Evolutionary conservation across 2,329 filamentous ascomycete genomes (phyloP).

Genomic region (Ophiocordyceps camponoti-rufipedis): DNA sequence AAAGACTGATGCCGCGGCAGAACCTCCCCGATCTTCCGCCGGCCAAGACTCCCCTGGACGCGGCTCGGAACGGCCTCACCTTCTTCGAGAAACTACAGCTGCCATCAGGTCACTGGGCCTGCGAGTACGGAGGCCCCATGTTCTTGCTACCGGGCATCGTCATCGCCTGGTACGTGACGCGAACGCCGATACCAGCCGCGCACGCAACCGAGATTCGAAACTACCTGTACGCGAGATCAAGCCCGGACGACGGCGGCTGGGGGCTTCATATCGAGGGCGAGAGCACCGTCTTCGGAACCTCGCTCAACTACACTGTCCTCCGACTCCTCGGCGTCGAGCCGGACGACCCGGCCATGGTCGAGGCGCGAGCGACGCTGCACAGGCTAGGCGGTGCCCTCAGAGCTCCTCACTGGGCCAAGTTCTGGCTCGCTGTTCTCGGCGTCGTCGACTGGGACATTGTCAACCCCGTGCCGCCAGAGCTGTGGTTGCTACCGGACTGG

Average conservation of each 20-base stretch:
- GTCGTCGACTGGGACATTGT: constrained; percentile 81
- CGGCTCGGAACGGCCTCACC: constrained; percentile 63
- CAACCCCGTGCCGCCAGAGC: constrained; percentile 81
- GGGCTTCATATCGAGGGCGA: constrained; percentile 89
- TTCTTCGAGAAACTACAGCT: constrained; percentile 88
- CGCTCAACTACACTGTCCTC: constrained; percentile 70
- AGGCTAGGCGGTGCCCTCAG: constrained; percentile 70
- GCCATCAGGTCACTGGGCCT: constrained; percentile 81
- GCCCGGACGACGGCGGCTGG: constrained; percentile 89
- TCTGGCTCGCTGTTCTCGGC: constrained; percentile 76
- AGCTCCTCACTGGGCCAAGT: constrained; percentile 91
- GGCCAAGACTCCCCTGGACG: constrained; percentile 54
- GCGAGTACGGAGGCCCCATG: constrained; percentile 95
- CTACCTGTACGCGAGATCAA: constrained; percentile 72
- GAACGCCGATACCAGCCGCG: constrained; percentile 65
- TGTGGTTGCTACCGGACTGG: constrained; percentile 90
- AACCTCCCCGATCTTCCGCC: constrained; percentile 52
- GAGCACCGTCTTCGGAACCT: constrained; percentile 78
- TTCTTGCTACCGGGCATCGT: constrained; percentile 80
- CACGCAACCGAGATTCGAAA: constrained; percentile 80
- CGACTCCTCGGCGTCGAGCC: constrained; percentile 68
- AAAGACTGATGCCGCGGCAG: constrained; percentile 23
- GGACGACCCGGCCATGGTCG: constrained; percentile 71
- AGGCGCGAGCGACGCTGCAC: constrained; percentile 67
- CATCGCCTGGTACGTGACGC: constrained; percentile 73